These are phyloP conservation scores for Trichoderma sp. DNA, from an alignment of 2,329 filamentous ascomycete genomes.

Conservation along the genomic window DNA sequence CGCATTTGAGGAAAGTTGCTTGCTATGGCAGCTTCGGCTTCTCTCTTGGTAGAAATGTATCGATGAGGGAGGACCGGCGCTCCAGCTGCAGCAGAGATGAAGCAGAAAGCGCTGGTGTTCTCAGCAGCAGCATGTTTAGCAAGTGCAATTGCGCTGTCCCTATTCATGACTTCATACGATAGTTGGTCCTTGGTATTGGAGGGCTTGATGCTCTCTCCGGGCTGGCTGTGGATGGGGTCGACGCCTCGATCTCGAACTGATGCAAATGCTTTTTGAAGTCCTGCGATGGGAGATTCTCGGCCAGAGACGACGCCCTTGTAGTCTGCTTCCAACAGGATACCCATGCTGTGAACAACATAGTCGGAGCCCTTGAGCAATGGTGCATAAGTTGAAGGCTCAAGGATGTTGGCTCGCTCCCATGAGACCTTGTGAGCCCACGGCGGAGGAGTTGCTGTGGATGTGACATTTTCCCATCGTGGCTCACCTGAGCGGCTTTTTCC, in stretches of 20 bases:
- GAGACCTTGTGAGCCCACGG: slow-evolving; percentile 80
- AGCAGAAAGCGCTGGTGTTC: slow-evolving; percentile 73
- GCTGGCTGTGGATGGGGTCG: slow-evolving; percentile 69
- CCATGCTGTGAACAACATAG: slow-evolving; percentile 92
- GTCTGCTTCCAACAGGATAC: slow-evolving; percentile 93
- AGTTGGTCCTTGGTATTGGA: slow-evolving; percentile 73
- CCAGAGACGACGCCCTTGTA: slow-evolving; percentile 93
- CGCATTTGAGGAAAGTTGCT: slow-evolving; percentile 75
- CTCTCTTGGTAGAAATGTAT: slow-evolving; percentile 90
- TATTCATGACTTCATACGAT: slow-evolving; percentile 97
- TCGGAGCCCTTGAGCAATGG: slow-evolving; percentile 75
- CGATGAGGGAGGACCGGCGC: slow-evolving; percentile 81
- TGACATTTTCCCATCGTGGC: slow-evolving; percentile 80
- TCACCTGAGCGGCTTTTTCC: slow-evolving; percentile 78
- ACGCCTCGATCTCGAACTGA: slow-evolving; percentile 63
- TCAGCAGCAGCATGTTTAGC: slow-evolving; percentile 73
- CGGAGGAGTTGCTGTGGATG: slow-evolving; percentile 70
- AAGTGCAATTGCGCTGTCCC: slow-evolving; percentile 81
- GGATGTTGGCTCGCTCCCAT: slow-evolving; percentile 88
- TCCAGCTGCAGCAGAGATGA: slow-evolving; percentile 85
- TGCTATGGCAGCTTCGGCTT: slow-evolving; percentile 79
- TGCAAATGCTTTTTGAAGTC: slow-evolving; percentile 78
- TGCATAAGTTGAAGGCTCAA: slow-evolving; percentile 79
- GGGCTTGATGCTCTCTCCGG: slow-evolving; percentile 64
- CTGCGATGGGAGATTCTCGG: slow-evolving; percentile 77